These are phyloP conservation scores for Angomonas deanei DNA, from an alignment of 208 protist genomes.

Conservation along the genomic window DNA sequence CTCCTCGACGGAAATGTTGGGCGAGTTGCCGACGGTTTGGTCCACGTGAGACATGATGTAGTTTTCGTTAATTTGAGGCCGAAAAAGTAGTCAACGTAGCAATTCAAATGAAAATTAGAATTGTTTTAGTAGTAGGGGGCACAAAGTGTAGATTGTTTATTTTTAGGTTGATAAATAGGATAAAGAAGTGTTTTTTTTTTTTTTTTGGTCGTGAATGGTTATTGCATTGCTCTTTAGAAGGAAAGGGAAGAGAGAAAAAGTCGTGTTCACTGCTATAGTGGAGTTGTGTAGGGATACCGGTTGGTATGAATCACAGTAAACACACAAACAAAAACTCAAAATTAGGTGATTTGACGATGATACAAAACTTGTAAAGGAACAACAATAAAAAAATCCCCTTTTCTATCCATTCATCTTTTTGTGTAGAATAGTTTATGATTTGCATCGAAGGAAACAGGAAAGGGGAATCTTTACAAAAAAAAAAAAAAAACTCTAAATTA, in stretches of 20 bases:
- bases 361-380: not conserved
- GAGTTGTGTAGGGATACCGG: no score
- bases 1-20: constrained; percentile 13
- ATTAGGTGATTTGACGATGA: not conserved
- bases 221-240: no score
- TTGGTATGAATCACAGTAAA: no score
- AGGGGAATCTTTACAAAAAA: not conserved
- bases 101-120: no score
- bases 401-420: not conserved
- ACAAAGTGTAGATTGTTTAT: not conserved
- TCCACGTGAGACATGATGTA: constrained; percentile 5
- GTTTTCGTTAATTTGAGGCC: no score
- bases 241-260: no score
- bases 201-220: not conserved
- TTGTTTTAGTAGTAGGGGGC: no score
- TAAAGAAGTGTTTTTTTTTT: not conserved
- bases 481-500: constrained; percentile 17
- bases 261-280: no score
- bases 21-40: constrained; percentile 23
- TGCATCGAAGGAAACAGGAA: not conserved
- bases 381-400: constrained; percentile 4
- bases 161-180: not conserved
- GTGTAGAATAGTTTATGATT: not conserved
- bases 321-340: no score
- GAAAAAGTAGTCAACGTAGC: not conserved